phyloP scores from a whole-genome alignment of 257 asterid genomes.

The Nicotiana tabacum region DNA sequence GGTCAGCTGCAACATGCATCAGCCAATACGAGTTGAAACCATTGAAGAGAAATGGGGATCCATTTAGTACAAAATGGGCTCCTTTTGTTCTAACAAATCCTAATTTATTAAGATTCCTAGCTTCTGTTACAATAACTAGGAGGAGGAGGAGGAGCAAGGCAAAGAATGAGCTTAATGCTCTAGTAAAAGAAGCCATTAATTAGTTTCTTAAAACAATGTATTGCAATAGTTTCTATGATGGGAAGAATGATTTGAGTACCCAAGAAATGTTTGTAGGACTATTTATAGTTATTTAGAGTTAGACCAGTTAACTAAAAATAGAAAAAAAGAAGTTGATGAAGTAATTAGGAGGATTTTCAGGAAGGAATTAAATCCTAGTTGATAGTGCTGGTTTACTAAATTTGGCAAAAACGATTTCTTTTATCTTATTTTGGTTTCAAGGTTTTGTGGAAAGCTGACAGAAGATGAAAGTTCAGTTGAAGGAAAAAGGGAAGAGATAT shows the following conservation, averaged over 20 bases:
- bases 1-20: conserved; percentile 44
- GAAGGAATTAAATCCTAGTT: not conserved
- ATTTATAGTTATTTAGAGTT: not conserved
- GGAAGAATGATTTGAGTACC: not conserved
- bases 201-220: not conserved
- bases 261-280: not conserved
- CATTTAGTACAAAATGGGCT: conserved; percentile 24
- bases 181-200: not conserved
- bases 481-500: not conserved
- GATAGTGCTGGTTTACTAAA: not conserved
- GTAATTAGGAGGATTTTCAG: conserved; percentile 3
- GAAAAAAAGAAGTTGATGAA: not conserved
- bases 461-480: not conserved
- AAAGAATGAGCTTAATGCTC: not conserved
- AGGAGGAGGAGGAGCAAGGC: not conserved
- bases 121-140: not conserved
- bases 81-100: conserved; percentile 28
- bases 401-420: not conserved
- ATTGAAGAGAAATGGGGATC: conserved; percentile 31
- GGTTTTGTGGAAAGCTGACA: not conserved
- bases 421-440: not conserved
- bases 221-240: not conserved
- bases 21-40: conserved; percentile 60
- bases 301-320: not conserved
- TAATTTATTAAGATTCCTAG: not conserved